phyloP scores from a whole-genome alignment of 768 basidiomycete species.

The Amyloporia xantha region DNA sequence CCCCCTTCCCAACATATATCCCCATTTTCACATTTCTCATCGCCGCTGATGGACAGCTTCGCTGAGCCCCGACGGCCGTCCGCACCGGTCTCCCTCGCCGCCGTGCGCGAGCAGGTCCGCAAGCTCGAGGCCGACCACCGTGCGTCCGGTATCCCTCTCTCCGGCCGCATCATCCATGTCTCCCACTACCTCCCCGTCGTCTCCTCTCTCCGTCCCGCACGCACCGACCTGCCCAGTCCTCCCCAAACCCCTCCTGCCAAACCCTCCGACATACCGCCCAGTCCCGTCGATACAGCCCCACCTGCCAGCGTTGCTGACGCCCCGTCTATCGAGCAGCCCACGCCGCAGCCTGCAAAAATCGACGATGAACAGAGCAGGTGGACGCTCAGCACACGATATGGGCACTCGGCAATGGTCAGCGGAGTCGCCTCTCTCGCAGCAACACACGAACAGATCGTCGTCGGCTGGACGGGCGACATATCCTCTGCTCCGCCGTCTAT shows the following conservation, averaged over 20 bases:
- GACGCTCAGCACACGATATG: constrained; percentile 74
- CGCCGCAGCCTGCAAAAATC: constrained; percentile 10
- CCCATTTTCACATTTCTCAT: not conserved
- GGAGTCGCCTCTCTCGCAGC: constrained; percentile 81
- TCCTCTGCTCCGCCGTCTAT: constrained; percentile 37
- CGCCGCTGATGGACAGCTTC: constrained; percentile 57
- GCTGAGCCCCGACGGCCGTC: constrained; percentile 42
- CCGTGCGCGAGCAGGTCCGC: constrained; percentile 67
- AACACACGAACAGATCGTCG: constrained; percentile 84
- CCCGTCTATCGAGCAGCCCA: constrained; percentile 6
- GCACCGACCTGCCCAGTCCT: constrained; percentile 54
- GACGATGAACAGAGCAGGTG: constrained; percentile 39
- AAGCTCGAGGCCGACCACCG: constrained; percentile 68
- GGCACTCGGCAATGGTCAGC: constrained; percentile 92
- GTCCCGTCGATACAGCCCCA: constrained; percentile 7
- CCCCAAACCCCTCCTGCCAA: constrained; percentile 72
- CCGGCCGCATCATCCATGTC: constrained; percentile 88
- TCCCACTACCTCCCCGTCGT: constrained; percentile 84
- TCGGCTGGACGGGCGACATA: constrained; percentile 94
- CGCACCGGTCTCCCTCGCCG: constrained; percentile 54
- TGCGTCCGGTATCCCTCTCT: constrained; percentile 64
- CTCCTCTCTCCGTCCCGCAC: constrained; percentile 44
- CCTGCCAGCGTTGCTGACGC: constrained; percentile 9
- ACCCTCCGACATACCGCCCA: constrained; percentile 38
- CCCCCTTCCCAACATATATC: no score